Evolutionary conservation across 2,329 filamentous ascomycete genomes (phyloP), one percentile per base, ranked within the genome.

Genomic region (Botrytis cinerea): DNA sequence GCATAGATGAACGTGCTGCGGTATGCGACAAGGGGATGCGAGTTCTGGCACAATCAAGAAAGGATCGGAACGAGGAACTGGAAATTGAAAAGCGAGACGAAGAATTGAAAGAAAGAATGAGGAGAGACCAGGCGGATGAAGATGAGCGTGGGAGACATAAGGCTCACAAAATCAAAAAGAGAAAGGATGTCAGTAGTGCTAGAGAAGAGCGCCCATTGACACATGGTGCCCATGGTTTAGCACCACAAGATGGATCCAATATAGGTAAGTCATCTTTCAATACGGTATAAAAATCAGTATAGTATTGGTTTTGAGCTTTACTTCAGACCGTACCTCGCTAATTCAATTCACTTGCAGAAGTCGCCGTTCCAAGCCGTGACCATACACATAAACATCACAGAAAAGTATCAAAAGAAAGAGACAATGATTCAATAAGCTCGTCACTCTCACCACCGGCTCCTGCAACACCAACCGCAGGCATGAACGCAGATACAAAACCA

Each of bases 1-100:
- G 89, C 71, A 90, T 93, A 78, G 90, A 93, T 78, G 87, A 87
- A 76, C 87, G 92, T 68, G 90, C 88, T 60, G 86, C 87, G 35
- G 88, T 89, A 75, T 94, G 91, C 81, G 92, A 95, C 79, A 87
- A 89, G 51, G 90, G 91, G 51, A 93, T 95, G 89, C 85, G 93
- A 73, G 86, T 93, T 77, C 84, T 94, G 72, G 88, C 90, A 10
- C 86, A 87, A 78, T 87, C 87, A 80, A 86, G 90, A 70, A 93
- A 93, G 81, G 87, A 90, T 60, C 84, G 87, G 76, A 83, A 86
- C 46, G 87, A 89, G 73, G 87, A 90, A 71, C 77, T 84, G 67
- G 83, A 83, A 28, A 81, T 81, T 22, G 83, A 85, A 74, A 80
- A 82, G 74, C 83, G 86, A 59, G 81, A 84, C 64, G 86, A 89